Conservation (phyloP, 345 rosid genomes). For the Trapa bicornis region DNA sequence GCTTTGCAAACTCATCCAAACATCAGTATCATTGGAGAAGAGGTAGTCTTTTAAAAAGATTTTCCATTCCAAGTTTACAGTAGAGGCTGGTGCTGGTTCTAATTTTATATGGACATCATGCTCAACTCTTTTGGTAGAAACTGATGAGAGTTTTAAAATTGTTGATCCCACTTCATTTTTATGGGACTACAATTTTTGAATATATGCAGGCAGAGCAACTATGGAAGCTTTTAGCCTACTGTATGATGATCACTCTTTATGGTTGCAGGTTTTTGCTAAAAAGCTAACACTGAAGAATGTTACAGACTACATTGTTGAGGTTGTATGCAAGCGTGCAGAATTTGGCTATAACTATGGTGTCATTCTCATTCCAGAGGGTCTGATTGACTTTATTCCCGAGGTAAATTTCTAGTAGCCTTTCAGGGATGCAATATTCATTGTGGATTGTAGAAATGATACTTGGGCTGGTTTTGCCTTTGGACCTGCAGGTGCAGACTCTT, state of each 20-base stretch:
- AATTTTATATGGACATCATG: neutral
- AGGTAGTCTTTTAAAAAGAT: conserved; percentile 30
- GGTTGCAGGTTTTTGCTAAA: conserved; percentile 64
- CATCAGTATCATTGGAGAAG: conserved; percentile 88
- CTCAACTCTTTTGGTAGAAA: neutral
- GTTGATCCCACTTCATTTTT: neutral
- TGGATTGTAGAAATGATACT: neutral
- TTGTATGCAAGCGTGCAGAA: conserved; percentile 60
- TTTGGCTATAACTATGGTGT: conserved; percentile 45
- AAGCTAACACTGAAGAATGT: conserved; percentile 77
- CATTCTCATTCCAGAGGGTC: conserved; percentile 45
- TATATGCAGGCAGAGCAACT: neutral
- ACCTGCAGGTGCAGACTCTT: conserved; percentile 35
- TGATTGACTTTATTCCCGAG: conserved; percentile 53
- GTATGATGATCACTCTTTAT: neutral
- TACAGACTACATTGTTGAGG: conserved; percentile 75
- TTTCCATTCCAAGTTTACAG: neutral
- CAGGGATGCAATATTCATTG: neutral
- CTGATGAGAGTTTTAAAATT: neutral
- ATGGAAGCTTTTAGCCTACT: neutral
- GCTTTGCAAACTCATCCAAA: conserved; percentile 98
- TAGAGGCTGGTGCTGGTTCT: neutral
- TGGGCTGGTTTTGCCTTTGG: neutral
- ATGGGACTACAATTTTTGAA: neutral
- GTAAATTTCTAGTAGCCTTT: conserved; percentile 10